Evolutionary conservation across 768 basidiomycete species (phyloP).

Genomic region (Naematelia aurantialba): DNA sequence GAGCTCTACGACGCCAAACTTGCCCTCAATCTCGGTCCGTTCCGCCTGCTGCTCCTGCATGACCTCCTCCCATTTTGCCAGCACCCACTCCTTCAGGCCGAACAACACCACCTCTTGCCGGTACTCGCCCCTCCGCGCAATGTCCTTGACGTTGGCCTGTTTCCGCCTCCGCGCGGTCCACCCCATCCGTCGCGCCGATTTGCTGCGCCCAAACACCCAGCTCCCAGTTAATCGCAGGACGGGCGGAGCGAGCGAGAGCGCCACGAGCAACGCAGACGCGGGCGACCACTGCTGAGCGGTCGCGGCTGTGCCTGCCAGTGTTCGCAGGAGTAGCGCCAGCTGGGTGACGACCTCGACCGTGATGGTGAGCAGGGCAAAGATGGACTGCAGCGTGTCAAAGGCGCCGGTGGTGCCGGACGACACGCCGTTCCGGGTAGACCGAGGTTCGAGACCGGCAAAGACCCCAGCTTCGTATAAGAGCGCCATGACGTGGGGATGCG

Average conservation of each 20-base stretch:
- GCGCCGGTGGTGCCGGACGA: constrained; percentile 3
- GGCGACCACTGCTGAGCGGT: constrained; percentile 2
- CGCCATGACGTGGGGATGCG: constrained; percentile 18
- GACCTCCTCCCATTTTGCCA: constrained; percentile 69
- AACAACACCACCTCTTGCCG: constrained; percentile 80
- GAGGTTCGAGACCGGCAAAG: constrained; percentile 25
- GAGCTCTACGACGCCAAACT: constrained; percentile 8
- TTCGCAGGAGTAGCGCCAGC: constrained; percentile 5
- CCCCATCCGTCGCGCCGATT: background rate
- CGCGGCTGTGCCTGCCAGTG: constrained; percentile 1
- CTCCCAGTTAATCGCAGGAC: constrained; percentile 7
- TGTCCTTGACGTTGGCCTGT: constrained; percentile 63
- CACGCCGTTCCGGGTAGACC: background rate
- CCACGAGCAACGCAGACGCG: constrained; percentile 10
- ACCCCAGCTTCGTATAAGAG: constrained; percentile 33
- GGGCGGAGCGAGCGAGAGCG: constrained; percentile 19
- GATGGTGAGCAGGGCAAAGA: constrained; percentile 9
- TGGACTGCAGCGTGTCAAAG: constrained; percentile 10
- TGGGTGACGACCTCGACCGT: constrained; percentile 11
- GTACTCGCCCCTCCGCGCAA: constrained; percentile 70
- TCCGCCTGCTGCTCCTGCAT: constrained; percentile 55
- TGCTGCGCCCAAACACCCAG: background rate
- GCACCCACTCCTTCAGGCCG: constrained; percentile 78
- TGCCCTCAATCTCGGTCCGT: background rate
- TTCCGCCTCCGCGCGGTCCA: constrained; percentile 37